Conservation (phyloP, 2,329 filamentous ascomycete genomes). For the Cercospora nicotianae region DNA sequence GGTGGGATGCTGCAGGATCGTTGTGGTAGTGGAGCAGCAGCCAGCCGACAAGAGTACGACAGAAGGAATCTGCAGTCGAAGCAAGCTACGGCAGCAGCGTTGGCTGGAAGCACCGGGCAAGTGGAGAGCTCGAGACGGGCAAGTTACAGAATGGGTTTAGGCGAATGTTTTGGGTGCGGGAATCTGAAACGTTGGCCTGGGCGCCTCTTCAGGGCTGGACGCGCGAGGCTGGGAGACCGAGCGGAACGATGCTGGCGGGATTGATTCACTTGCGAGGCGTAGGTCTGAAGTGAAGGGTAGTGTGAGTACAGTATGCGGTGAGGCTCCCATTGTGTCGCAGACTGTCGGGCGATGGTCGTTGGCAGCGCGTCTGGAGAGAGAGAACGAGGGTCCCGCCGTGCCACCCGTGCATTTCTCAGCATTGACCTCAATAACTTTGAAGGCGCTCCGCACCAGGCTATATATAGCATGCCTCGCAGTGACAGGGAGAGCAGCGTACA, state of each 20-base stretch:
- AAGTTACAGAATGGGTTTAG: conserved; percentile 15
- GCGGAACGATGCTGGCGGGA: background rate
- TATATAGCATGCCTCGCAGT: conserved; percentile 14
- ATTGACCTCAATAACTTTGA: conserved; percentile 3
- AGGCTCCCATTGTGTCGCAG: background rate
- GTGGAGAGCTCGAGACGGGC: conserved; percentile 9
- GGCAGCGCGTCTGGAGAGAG: background rate
- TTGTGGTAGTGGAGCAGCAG: conserved; percentile 13
- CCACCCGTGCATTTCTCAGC: background rate
- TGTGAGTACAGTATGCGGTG: background rate
- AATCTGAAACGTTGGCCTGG: conserved; percentile 22
- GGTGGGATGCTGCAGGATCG: conserved; percentile 12
- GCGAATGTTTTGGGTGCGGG: conserved; percentile 5
- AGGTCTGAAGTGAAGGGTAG: background rate
- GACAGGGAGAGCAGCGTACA: background rate
- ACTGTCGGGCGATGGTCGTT: background rate
- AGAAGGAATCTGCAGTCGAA: background rate
- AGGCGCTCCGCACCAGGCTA: conserved; percentile 3
- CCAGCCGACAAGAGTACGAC: conserved; percentile 4
- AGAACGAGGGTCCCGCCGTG: background rate
- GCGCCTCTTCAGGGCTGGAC: conserved; percentile 14
- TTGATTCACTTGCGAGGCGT: background rate
- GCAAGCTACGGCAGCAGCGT: conserved; percentile 5
- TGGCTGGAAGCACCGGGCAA: conserved; percentile 1
- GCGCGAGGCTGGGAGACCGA: background rate